These are phyloP conservation scores for Immersiporthe knoxdaviesiana DNA, from an alignment of 2,329 filamentous ascomycete species.

Conservation along the genomic window DNA sequence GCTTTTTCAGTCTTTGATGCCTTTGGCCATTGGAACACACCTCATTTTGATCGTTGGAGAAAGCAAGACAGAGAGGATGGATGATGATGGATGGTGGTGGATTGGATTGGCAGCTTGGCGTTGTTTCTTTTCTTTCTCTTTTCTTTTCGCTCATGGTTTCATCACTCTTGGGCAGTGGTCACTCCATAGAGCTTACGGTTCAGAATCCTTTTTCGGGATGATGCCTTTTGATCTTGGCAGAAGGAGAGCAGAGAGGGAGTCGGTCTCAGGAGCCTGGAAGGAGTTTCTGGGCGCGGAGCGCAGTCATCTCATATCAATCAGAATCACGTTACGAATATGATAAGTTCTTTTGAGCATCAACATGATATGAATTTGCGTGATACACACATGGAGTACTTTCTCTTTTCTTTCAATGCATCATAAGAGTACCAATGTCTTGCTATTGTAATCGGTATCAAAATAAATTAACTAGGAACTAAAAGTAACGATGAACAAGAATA, in stretches of 20 bases:
- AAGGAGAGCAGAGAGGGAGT: neutral
- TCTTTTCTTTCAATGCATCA: neutral
- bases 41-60: neutral
- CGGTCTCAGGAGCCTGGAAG: neutral
- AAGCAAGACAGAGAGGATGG: neutral
- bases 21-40: conserved; percentile 7
- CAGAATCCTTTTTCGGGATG: neutral
- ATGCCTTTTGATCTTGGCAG: neutral
- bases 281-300: neutral
- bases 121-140: neutral
- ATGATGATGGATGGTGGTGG: neutral
- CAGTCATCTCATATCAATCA: neutral
- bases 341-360: conserved; percentile 7
- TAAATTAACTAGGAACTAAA: neutral
- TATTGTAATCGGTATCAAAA: neutral
- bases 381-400: neutral
- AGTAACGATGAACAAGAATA: too few species aligned
- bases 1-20: conserved; percentile 6
- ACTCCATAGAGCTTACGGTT: neutral
- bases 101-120: neutral
- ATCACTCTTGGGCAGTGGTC: too few species aligned
- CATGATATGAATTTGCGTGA: neutral
- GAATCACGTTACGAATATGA: neutral
- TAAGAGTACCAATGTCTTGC: neutral
- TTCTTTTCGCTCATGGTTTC: neutral